Conservation (phyloP, 202 grass and related monocot species). For the Digitaria exilis region DNA sequence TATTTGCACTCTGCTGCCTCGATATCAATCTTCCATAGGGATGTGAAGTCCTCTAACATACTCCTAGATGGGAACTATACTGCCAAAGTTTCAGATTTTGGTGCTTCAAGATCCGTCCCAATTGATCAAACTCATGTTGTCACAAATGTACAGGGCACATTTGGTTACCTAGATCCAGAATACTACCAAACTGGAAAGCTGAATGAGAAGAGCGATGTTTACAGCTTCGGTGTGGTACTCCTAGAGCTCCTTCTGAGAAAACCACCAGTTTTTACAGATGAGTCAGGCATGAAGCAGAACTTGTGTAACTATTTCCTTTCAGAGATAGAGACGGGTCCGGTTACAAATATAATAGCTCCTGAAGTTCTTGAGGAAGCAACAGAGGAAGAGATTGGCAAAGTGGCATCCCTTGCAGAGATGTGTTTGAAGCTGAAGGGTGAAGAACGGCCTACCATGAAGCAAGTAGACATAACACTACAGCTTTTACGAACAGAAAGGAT, state of each 20-base stretch:
- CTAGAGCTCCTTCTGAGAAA: conserved; percentile 10
- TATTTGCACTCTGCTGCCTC: conserved; percentile 3
- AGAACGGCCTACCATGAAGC: neutral
- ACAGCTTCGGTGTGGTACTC: neutral
- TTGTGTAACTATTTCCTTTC: conserved; percentile 2
- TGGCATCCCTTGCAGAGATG: neutral
- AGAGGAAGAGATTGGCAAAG: neutral
- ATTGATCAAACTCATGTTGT: neutral
- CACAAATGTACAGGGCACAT: conserved; percentile 4
- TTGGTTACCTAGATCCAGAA: conserved; percentile 7
- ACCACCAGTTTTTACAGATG: neutral
- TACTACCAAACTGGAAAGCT: neutral
- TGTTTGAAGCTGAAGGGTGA: neutral
- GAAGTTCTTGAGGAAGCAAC: conserved; percentile 1
- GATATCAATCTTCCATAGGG: neutral
- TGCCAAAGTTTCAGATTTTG: neutral
- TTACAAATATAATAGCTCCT: neutral
- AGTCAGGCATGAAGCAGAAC: neutral
- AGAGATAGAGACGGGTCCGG: neutral
- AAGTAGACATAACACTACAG: neutral
- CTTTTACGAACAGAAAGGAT: neutral
- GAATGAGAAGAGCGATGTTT: neutral
- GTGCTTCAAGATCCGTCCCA: neutral
- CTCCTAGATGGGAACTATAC: neutral
- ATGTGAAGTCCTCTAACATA: conserved; percentile 13